Evolutionary conservation across 129 eudicot species (phyloP).

Genomic region (Oenanthe sinensis): DNA sequence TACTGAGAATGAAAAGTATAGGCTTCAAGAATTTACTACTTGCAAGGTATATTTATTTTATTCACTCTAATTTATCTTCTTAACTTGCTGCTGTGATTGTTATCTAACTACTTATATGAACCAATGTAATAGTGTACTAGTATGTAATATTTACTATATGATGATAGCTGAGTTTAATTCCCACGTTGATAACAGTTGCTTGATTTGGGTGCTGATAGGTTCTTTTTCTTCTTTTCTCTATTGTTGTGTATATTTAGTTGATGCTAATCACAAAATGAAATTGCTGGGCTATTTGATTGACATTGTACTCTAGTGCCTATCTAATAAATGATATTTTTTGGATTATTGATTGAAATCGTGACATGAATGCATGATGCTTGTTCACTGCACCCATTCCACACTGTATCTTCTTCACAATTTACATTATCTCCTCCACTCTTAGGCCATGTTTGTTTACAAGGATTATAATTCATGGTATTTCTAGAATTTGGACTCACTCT

Average conservation of each 20-base stretch:
- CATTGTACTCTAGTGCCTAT: background rate
- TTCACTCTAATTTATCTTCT: background rate
- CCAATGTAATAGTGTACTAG: too few relatives aligned
- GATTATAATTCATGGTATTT: background rate
- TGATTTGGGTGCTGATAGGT: background rate
- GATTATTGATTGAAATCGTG: too few relatives aligned
- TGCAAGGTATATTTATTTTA: slow-evolving; percentile 42
- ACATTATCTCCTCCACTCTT: background rate
- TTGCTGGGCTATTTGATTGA: background rate
- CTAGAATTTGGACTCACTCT: too few relatives aligned
- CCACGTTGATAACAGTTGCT: background rate
- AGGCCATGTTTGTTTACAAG: background rate
- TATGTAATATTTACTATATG: too few relatives aligned
- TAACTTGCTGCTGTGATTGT: background rate
- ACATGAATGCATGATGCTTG: background rate
- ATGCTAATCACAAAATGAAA: background rate
- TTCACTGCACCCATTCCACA: background rate
- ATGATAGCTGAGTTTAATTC: background rate
- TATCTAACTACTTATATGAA: too few relatives aligned
- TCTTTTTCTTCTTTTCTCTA: background rate
- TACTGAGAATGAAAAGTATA: slow-evolving; percentile 63
- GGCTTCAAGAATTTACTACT: slow-evolving; percentile 66
- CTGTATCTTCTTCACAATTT: background rate
- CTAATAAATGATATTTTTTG: background rate
- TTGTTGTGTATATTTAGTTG: background rate